A percentile compares a stretch with the other conserved stretches of the same genome.
phyloP scores from a whole-genome alignment of 139 green algal species.

The Picochlorum sp. region DNA sequence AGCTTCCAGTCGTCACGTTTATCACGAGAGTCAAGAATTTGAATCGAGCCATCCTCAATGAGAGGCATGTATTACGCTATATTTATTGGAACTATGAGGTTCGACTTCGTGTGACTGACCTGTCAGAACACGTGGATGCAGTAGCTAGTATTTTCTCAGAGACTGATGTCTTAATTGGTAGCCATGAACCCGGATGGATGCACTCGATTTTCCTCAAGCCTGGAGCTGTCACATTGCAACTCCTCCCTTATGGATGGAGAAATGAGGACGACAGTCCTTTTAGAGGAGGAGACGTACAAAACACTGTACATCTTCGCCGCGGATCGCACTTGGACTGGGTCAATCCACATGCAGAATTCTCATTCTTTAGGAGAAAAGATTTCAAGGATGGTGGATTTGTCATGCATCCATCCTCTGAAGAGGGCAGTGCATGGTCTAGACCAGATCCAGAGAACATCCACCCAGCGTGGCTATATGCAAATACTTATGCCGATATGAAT shows the following conservation, averaged over 20 bases:
- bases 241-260: slow-evolving; percentile 8
- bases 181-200: background rate
- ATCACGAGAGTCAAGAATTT: background rate
- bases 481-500: slow-evolving; percentile 11
- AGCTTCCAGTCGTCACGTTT: slow-evolving; percentile 2
- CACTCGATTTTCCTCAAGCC: slow-evolving; percentile 12
- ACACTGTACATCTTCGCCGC: slow-evolving; percentile 4
- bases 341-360: slow-evolving; percentile 5
- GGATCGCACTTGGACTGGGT: slow-evolving; percentile 12
- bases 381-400: slow-evolving; percentile 4
- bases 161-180: slow-evolving; percentile 11
- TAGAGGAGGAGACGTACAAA: slow-evolving; percentile 1
- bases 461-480: slow-evolving; percentile 7
- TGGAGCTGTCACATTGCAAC: slow-evolving; percentile 10
- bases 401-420: background rate
- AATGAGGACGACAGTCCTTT: background rate
- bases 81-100: slow-evolving; percentile 10
- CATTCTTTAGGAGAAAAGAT: slow-evolving; percentile 7
- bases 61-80: slow-evolving; percentile 8
- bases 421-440: slow-evolving; percentile 1
- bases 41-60: slow-evolving; percentile 8
- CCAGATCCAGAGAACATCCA: background rate
- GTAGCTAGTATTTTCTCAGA: background rate
- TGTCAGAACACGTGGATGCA: slow-evolving; percentile 2
- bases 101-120: background rate